phyloP scores from a whole-genome alignment of 2,329 filamentous ascomycete genomes.

The Pseudogymnoascus sp. region DNA sequence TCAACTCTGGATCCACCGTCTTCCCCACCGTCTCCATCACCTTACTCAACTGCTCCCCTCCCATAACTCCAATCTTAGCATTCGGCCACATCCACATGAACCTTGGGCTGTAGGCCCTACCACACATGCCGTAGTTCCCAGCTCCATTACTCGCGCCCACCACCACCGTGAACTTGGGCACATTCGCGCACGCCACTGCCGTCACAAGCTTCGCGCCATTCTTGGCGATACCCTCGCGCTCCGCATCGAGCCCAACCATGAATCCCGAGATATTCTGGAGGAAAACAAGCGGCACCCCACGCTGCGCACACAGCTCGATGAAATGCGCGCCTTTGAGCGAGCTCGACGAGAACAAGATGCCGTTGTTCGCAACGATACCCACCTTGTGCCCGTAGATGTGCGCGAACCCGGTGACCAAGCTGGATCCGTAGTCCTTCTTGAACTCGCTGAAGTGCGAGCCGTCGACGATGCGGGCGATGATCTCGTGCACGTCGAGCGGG shows the following conservation, averaged over 20 bases:
- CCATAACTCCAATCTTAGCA: conserved; percentile 90
- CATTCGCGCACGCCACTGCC: conserved; percentile 85
- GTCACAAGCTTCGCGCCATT: conserved; percentile 96
- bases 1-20: conserved; percentile 69
- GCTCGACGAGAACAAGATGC: conserved; percentile 84
- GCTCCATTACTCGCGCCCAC: conserved; percentile 90
- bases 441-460: conserved; percentile 87
- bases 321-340: conserved; percentile 94
- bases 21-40: conserved; percentile 95
- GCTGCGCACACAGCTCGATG: conserved; percentile 86
- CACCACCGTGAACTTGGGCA: conserved; percentile 95
- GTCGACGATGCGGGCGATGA: conserved; percentile 89
- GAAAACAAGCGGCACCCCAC: conserved; percentile 83
- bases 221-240: conserved; percentile 93
- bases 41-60: conserved; percentile 77
- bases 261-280: conserved; percentile 96
- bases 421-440: conserved; percentile 83
- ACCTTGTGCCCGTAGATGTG: conserved; percentile 83
- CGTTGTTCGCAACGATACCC: conserved; percentile 92
- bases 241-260: conserved; percentile 92
- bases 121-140: conserved; percentile 98
- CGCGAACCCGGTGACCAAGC: conserved; percentile 86
- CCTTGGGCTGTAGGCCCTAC: conserved; percentile 81
- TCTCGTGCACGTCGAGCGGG: conserved; percentile 76
- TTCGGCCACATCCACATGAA: conserved; percentile 98